Conservation (phyloP, 2,329 filamentous ascomycete species). For the Colletotrichum agaves region DNA sequence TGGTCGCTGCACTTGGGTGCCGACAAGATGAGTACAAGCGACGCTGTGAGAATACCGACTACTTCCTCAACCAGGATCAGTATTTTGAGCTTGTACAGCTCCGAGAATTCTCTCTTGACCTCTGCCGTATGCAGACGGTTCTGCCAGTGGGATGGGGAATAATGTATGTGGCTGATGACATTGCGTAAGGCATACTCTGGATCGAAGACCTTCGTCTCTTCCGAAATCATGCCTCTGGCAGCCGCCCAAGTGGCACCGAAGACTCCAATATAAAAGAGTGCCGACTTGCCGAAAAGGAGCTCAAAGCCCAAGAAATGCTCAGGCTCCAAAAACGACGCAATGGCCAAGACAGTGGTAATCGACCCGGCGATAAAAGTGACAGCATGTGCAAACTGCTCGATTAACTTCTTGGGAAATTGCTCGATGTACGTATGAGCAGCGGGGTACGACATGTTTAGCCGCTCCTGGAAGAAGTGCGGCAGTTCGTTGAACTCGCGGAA, state of each 20-base stretch:
- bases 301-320: slow-evolving; percentile 94
- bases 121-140: slow-evolving; percentile 92
- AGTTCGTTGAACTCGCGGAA: slow-evolving; percentile 99
- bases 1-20: slow-evolving; percentile 90
- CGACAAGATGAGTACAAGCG: slow-evolving; percentile 87
- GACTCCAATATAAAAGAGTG: slow-evolving; percentile 88
- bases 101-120: slow-evolving; percentile 88
- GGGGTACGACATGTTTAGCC: slow-evolving; percentile 93
- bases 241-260: slow-evolving; percentile 86
- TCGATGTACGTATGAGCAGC: slow-evolving; percentile 93
- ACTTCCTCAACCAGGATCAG: slow-evolving; percentile 94
- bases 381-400: slow-evolving; percentile 84
- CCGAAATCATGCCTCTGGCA: slow-evolving; percentile 84
- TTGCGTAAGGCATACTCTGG: slow-evolving; percentile 89
- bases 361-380: slow-evolving; percentile 90
- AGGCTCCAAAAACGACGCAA: slow-evolving; percentile 87
- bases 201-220: slow-evolving; percentile 90
- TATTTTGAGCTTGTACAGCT: slow-evolving; percentile 91
- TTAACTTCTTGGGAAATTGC: slow-evolving; percentile 96
- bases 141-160: slow-evolving; percentile 89
- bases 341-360: slow-evolving; percentile 83
- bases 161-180: slow-evolving; percentile 93
- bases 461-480: slow-evolving; percentile 88
- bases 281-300: slow-evolving; percentile 87
- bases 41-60: slow-evolving; percentile 90